These are phyloP conservation scores for Physcia stellaris DNA, from an alignment of 495 filamentous ascomycete species.

Conservation along the genomic window DNA sequence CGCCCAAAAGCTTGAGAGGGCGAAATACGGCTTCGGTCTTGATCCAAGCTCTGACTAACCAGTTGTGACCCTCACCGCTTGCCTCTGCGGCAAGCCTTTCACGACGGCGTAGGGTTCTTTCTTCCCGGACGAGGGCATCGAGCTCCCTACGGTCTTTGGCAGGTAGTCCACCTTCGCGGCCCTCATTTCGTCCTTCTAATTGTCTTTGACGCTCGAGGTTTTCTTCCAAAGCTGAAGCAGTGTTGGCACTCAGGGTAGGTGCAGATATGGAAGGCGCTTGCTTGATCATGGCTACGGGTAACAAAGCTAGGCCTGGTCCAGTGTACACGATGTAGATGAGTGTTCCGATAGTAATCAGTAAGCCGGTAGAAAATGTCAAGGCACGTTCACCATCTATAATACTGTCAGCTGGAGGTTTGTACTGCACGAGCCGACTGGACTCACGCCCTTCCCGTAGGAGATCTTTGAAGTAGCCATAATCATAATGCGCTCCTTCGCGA, in stretches of 20 bases:
- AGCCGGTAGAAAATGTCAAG: slow-evolving; percentile 72
- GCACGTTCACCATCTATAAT: slow-evolving; percentile 71
- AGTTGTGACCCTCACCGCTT: slow-evolving; percentile 54
- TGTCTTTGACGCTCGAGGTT: slow-evolving; percentile 88
- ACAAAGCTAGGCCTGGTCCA: slow-evolving; percentile 72
- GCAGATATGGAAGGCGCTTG: slow-evolving; percentile 70
- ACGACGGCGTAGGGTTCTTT: slow-evolving; percentile 79
- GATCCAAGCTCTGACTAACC: slow-evolving; percentile 56
- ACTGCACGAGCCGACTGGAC: slow-evolving; percentile 11
- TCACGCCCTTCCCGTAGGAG: slow-evolving; percentile 66
- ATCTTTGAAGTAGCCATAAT: slow-evolving; percentile 83
- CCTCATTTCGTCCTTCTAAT: slow-evolving; percentile 72
- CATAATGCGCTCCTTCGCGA: slow-evolving; percentile 43
- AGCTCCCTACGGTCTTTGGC: slow-evolving; percentile 79
- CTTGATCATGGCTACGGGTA: slow-evolving; percentile 83
- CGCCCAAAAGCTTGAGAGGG: slow-evolving; percentile 76
- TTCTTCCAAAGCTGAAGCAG: slow-evolving; percentile 60
- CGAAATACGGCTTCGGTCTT: slow-evolving; percentile 66
- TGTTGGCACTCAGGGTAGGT: slow-evolving; percentile 59
- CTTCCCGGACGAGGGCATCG: slow-evolving; percentile 74
- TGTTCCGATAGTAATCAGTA: slow-evolving; percentile 75
- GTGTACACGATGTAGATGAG: slow-evolving; percentile 80
- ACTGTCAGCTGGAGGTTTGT: neutral
- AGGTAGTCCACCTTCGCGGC: slow-evolving; percentile 57
- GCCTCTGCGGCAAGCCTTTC: slow-evolving; percentile 76